Conservation (phyloP, 2,329 filamentous ascomycete genomes). For the Proliferodiscus dingleyae region DNA sequence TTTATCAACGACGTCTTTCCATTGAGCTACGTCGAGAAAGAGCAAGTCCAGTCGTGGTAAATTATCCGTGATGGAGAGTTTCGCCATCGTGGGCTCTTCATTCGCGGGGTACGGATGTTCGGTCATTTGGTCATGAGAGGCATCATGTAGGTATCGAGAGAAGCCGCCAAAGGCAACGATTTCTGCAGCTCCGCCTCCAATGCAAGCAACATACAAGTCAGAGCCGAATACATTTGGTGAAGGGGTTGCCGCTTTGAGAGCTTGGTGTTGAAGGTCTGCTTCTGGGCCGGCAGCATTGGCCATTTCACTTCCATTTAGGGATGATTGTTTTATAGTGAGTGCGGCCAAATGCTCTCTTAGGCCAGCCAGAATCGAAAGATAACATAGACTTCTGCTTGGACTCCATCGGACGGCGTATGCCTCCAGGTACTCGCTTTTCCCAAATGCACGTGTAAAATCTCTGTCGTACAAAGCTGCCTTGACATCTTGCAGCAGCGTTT, state of each 20-base stretch:
- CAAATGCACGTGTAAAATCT: constrained; percentile 79
- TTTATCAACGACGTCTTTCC: constrained; percentile 57
- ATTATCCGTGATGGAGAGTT: constrained; percentile 8
- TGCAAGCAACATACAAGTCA: constrained; percentile 18
- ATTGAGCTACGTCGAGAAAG: constrained; percentile 79
- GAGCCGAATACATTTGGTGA: neutral
- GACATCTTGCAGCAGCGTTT: constrained; percentile 66
- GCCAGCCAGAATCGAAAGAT: constrained; percentile 53
- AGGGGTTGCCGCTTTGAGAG: neutral
- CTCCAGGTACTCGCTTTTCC: constrained; percentile 62
- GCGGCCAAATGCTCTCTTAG: constrained; percentile 19
- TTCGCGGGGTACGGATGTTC: constrained; percentile 1
- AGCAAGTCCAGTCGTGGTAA: constrained; percentile 39
- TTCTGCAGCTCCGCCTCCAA: constrained; percentile 52
- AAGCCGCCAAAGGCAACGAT: constrained; percentile 58
- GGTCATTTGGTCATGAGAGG: constrained; percentile 5
- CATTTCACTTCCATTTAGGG: neutral
- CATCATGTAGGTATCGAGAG: constrained; percentile 35
- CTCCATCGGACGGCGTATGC: constrained; percentile 91
- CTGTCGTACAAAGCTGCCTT: constrained; percentile 83
- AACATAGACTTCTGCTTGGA: constrained; percentile 77
- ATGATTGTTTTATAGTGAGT: neutral
- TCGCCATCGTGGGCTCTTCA: constrained; percentile 4
- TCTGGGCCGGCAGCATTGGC: neutral
- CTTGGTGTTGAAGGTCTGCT: neutral